A percentile compares a stretch with the other conserved stretches of the same genome.
Evolutionary conservation across 352 stramenopile species (phyloP).

Genomic region (Phytopythium chamaehyphon): DNA sequence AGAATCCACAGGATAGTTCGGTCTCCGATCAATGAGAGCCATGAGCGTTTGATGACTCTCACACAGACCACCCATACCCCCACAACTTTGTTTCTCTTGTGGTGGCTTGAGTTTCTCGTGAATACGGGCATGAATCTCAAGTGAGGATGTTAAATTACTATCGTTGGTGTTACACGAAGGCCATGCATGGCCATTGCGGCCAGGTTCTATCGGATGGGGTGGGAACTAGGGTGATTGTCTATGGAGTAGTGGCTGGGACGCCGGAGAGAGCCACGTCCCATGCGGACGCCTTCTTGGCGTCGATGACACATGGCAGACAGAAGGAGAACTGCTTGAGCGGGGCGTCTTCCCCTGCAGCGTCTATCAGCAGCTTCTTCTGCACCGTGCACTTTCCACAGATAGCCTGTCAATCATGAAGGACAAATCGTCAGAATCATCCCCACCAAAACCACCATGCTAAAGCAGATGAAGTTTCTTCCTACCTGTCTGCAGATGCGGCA

Average conservation of each 20-base stretch:
- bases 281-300: slow-evolving; percentile 28
- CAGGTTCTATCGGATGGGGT: background rate
- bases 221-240: background rate
- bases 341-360: slow-evolving; percentile 27
- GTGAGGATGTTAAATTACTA: no score
- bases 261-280: slow-evolving; percentile 34
- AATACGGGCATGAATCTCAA: no score
- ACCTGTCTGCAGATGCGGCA: slow-evolving; percentile 38
- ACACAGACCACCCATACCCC: no score
- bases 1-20: no score
- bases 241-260: slow-evolving; percentile 8
- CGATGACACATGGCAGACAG: slow-evolving; percentile 43
- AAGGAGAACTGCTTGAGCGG: slow-evolving; percentile 32
- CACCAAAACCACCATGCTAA: background rate
- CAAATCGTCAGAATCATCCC: background rate
- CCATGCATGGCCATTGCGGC: slow-evolving; percentile 2
- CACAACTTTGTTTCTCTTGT: no score
- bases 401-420: slow-evolving; percentile 6
- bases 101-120: no score
- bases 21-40: no score
- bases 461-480: background rate
- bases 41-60: no score
- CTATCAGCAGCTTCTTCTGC: slow-evolving; percentile 40
- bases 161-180: background rate
- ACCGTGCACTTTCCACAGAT: slow-evolving; percentile 49